These are phyloP conservation scores for Orbilia quercus DNA, from an alignment of 2,329 filamentous ascomycete genomes.

Conservation along the genomic window DNA sequence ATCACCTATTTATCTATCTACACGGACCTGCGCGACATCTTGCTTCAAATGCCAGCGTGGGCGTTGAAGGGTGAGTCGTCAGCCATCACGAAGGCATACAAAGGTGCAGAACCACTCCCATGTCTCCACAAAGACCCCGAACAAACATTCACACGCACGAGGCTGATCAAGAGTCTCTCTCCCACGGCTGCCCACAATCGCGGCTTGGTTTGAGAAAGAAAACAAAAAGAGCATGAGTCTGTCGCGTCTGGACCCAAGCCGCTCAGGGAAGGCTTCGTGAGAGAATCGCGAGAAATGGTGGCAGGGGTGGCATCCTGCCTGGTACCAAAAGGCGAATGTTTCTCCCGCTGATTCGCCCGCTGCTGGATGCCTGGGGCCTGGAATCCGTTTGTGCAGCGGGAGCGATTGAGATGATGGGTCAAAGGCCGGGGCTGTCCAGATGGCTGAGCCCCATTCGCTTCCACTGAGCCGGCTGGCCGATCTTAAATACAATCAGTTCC, in stretches of 20 bases:
- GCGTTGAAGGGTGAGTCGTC: slow-evolving; percentile 34
- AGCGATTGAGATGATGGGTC: slow-evolving; percentile 8
- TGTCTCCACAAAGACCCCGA: slow-evolving; percentile 26
- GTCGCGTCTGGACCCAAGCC: slow-evolving; percentile 23
- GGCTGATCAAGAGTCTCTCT: slow-evolving; percentile 53
- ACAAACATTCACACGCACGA: slow-evolving; percentile 39
- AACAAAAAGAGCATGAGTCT: too few relatives aligned
- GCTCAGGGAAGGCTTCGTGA: slow-evolving; percentile 19
- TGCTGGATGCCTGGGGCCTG: slow-evolving; percentile 38
- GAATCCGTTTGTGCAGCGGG: slow-evolving; percentile 14
- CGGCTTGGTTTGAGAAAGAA: slow-evolving; percentile 30
- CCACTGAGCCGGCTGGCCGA: slow-evolving; percentile 18
- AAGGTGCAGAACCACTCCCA: slow-evolving; percentile 25
- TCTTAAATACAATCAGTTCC: slow-evolving; percentile 33
- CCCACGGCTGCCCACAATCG: slow-evolving; percentile 29
- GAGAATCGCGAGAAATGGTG: slow-evolving; percentile 39
- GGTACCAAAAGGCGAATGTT: slow-evolving; percentile 24
- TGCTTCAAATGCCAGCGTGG: slow-evolving; percentile 24
- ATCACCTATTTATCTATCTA: slow-evolving; percentile 35
- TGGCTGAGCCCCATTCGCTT: slow-evolving; percentile 35
- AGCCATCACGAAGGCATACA: slow-evolving; percentile 33
- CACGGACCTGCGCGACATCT: not conserved
- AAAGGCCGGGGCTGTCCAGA: slow-evolving; percentile 22
- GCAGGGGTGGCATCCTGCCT: slow-evolving; percentile 22
- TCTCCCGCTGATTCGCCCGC: slow-evolving; percentile 6